A percentile compares a stretch with the other conserved stretches of the same genome.
phyloP scores from a whole-genome alignment of 2,329 filamentous ascomycete species.

The Domatiomyces catenatus region DNA sequence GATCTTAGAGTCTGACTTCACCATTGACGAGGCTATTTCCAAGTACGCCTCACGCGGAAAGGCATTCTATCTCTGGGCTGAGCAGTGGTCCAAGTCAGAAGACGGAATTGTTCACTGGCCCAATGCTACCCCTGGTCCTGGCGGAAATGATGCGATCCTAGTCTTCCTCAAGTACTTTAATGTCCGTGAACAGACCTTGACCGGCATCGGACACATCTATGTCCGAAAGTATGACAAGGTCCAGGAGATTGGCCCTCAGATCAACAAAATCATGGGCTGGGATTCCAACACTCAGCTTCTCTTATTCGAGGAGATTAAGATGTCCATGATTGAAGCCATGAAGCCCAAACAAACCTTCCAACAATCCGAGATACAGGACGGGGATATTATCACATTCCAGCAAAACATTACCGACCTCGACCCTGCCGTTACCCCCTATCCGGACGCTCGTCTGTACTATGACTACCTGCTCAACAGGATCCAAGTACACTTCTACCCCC shows the following conservation, averaged over 20 bases:
- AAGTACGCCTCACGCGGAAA: constrained; percentile 54
- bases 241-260: constrained; percentile 62
- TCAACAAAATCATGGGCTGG: constrained; percentile 76
- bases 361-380: constrained; percentile 87
- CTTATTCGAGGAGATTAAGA: constrained; percentile 95
- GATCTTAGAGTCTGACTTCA: constrained; percentile 61
- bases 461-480: constrained; percentile 82
- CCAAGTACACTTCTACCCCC: constrained; percentile 60
- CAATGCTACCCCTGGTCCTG: constrained; percentile 22
- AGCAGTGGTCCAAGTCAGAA: constrained; percentile 50
- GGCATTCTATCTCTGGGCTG: constrained; percentile 70
- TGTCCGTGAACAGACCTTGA: constrained; percentile 55
- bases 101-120: constrained; percentile 57
- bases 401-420: constrained; percentile 34
- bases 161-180: constrained; percentile 92
- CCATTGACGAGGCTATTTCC: constrained; percentile 56
- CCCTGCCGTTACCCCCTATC: constrained; percentile 33
- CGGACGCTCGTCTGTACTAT: constrained; percentile 72
- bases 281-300: constrained; percentile 54
- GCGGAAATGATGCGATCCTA: constrained; percentile 46
- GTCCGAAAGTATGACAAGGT: constrained; percentile 79
- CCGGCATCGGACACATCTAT: constrained; percentile 69
- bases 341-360: constrained; percentile 82
- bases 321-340: constrained; percentile 88
- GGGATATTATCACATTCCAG: constrained; percentile 94